Percentiles rank a stretch among this genome's conserved stretches.
Evolutionary conservation across 495 filamentous ascomycete genomes (phyloP).

Genomic region (Annulohypoxylon maeteangense): DNA sequence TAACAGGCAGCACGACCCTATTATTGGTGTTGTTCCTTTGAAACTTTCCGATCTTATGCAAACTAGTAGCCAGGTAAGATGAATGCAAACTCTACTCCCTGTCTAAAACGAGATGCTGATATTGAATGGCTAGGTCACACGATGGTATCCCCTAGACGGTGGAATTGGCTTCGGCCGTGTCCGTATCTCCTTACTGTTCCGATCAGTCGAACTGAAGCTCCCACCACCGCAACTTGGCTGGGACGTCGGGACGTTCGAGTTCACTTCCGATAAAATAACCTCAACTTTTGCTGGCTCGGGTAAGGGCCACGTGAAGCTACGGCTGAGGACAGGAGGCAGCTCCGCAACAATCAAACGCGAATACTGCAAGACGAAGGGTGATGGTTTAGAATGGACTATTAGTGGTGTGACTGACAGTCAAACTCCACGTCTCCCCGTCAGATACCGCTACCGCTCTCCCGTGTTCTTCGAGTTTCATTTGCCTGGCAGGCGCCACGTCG

Average conservation of each 20-base stretch:
- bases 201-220: constrained; percentile 83
- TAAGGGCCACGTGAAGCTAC: constrained; percentile 77
- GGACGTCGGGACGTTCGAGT: constrained; percentile 94
- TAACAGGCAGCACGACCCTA: constrained; percentile 91
- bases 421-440: constrained; percentile 81
- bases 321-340: constrained; percentile 85
- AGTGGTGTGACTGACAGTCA: constrained; percentile 62
- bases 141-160: constrained; percentile 69
- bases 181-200: constrained; percentile 87
- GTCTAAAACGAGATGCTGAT: constrained; percentile 29
- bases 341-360: constrained; percentile 73
- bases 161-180: constrained; percentile 85
- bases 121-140: constrained; percentile 46
- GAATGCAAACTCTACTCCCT: neutral
- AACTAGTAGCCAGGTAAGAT: constrained; percentile 77
- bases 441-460: constrained; percentile 87
- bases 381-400: constrained; percentile 75
- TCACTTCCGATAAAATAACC: constrained; percentile 72
- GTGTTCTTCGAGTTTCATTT: constrained; percentile 87
- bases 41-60: constrained; percentile 88
- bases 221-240: constrained; percentile 84
- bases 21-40: constrained; percentile 88
- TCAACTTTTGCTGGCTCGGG: constrained; percentile 67
- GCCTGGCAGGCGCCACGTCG: constrained; percentile 71
- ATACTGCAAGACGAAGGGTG: constrained; percentile 67